phyloP scores from a whole-genome alignment of 2,329 filamentous ascomycete genomes.

The Fulvia fulva region DNA sequence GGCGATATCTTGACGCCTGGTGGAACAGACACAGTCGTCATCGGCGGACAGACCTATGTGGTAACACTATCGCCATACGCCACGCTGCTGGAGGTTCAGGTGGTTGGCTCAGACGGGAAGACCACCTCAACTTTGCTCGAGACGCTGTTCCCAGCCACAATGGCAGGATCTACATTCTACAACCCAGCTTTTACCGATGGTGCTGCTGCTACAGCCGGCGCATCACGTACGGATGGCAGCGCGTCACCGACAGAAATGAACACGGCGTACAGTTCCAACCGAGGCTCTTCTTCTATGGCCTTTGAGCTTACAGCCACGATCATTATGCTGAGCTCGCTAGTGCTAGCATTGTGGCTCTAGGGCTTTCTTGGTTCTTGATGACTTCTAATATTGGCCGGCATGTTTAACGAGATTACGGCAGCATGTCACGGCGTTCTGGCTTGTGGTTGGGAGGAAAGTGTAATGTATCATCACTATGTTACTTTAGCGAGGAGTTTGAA shows the following conservation, averaged over 20 bases:
- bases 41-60: slow-evolving; percentile 28
- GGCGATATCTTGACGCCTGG: slow-evolving; percentile 39
- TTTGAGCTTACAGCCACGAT: background rate
- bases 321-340: slow-evolving; percentile 9
- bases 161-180: slow-evolving; percentile 24
- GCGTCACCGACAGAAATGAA: background rate
- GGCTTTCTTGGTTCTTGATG: background rate
- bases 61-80: slow-evolving; percentile 34
- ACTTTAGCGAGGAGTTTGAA: background rate
- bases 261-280: background rate
- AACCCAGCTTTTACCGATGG: slow-evolving; percentile 11
- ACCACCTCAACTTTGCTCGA: slow-evolving; percentile 30
- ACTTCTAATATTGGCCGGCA: background rate
- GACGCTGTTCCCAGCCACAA: slow-evolving; percentile 40
- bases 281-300: background rate
- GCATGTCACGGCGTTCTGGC: background rate
- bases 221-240: slow-evolving; percentile 1
- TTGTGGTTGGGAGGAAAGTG: background rate
- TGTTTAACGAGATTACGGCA: background rate
- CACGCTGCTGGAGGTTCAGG: slow-evolving; percentile 36
- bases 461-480: slow-evolving; percentile 2
- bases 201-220: slow-evolving; percentile 8
- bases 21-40: slow-evolving; percentile 27
- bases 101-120: slow-evolving; percentile 30
- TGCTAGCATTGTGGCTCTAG: slow-evolving; percentile 12